Conservation (phyloP, 148 eudicot genomes). For the Chenopodium berlandieri region DNA sequence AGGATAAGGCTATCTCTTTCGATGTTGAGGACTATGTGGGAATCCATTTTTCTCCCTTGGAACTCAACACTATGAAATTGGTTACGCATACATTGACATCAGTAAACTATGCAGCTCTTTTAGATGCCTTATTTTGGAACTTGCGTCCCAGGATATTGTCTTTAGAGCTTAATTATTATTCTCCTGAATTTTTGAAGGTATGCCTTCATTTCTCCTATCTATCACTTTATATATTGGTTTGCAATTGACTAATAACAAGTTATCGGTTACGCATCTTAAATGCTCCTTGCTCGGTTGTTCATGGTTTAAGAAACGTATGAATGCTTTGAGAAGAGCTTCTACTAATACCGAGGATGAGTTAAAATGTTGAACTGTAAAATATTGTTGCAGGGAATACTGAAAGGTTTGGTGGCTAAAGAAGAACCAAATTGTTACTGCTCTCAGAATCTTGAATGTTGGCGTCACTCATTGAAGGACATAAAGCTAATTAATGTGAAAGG, state of each 20-base stretch:
- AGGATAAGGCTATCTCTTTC: slow-evolving; percentile 9
- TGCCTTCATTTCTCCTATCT: slow-evolving; percentile 7
- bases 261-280: background rate
- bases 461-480: slow-evolving; percentile 21
- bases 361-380: background rate
- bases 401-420: slow-evolving; percentile 14
- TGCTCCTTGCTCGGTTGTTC: background rate
- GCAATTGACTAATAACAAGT: background rate
- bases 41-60: slow-evolving; percentile 10
- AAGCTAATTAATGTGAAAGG: slow-evolving; percentile 11
- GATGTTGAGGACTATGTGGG: background rate
- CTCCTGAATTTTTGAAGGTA: slow-evolving; percentile 20
- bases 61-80: slow-evolving; percentile 19
- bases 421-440: slow-evolving; percentile 11
- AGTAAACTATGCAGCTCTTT: slow-evolving; percentile 18
- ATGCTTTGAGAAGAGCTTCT: background rate
- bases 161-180: slow-evolving; percentile 17
- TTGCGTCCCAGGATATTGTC: slow-evolving; percentile 13
- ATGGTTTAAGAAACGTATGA: background rate
- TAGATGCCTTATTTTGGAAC: slow-evolving; percentile 22
- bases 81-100: background rate
- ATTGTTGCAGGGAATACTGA: slow-evolving; percentile 15
- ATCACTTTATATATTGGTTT: background rate
- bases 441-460: slow-evolving; percentile 24
- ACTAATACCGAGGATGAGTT: background rate